Evolutionary conservation across 768 basidiomycete genomes (phyloP).

Genomic region (Trametes cingulata): DNA sequence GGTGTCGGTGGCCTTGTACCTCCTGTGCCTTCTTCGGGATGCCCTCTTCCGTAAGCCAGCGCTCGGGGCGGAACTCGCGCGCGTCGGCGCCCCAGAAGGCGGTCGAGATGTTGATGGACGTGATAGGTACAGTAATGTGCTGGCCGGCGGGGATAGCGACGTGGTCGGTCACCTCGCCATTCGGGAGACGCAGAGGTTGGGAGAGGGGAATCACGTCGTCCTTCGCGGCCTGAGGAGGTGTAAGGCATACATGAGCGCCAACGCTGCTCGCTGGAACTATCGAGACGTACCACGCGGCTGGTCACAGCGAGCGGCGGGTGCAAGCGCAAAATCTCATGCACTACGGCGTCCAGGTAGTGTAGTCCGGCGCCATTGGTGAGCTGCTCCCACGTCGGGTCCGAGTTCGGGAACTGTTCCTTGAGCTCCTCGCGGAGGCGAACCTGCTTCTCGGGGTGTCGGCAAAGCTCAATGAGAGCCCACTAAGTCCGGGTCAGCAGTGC

Average conservation of each 20-base stretch:
- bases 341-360: slow-evolving; percentile 57
- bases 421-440: slow-evolving; percentile 52
- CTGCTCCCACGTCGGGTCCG: slow-evolving; percentile 57
- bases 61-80: slow-evolving; percentile 44
- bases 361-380: slow-evolving; percentile 41
- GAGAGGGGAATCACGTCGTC: slow-evolving; percentile 43
- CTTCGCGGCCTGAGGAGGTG: slow-evolving; percentile 34
- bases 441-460: slow-evolving; percentile 46
- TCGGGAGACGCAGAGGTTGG: slow-evolving; percentile 25
- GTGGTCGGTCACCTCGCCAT: slow-evolving; percentile 24
- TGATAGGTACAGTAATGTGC: slow-evolving; percentile 39
- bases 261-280: not conserved
- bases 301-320: slow-evolving; percentile 43
- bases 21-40: slow-evolving; percentile 34
- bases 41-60: slow-evolving; percentile 41
- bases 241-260: too few species aligned
- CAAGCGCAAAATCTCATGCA: slow-evolving; percentile 46
- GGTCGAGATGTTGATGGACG: slow-evolving; percentile 41
- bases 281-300: slow-evolving; percentile 39
- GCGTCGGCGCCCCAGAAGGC: slow-evolving; percentile 48
- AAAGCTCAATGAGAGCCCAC: slow-evolving; percentile 63
- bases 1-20: slow-evolving; percentile 40
- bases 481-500: not conserved
- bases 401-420: slow-evolving; percentile 34
- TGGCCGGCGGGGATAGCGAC: slow-evolving; percentile 45